Evolutionary conservation across 1,284 basidiomycete species (phyloP), one percentile per base, ranked within the genome.

Genomic region (Ceratobasidium sp.): DNA sequence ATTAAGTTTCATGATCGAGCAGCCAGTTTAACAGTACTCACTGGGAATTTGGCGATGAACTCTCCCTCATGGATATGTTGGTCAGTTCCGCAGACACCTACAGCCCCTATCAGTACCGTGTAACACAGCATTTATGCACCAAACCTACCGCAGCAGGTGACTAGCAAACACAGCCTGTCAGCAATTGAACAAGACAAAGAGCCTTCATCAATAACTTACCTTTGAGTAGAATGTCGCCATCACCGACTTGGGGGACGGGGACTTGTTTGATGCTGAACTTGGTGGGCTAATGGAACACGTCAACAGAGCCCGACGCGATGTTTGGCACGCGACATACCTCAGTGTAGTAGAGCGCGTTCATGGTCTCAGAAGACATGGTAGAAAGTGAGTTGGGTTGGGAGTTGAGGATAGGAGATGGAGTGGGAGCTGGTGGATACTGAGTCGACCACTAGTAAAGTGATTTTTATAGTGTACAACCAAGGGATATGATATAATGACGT

Each of bases 21-120:
- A 50, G 57, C n/a, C 11, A 11, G 57, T 69, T 64, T 72, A 27
- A 64, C 44, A 33, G 67, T 78, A 79, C 86, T 66, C 79, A 90
- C 89, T 71, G 92, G 92, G 82, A 93, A 94, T 80, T 87, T 88
- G 75, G 91, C 85, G 78, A 92, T 91, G 83, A 94, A 94, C 82
- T 94, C 91, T 79, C 92, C 89, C 79, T 91, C 85, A 84, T 93
- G 90, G 76, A 94, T 89, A 81, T 94, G 93, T 19, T 87, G 87
- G 80, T 94, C 92, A 24, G 91, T 93, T 64, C 92, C 92, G 80
- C 92, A 93, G 66, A 93, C 86, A 79, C 92, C 91, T 84, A 27
- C 44, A 22, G 36, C 29, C 45, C 47, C 36, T 41, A 60, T 31
- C 15, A 45, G 50, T 9, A 73, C 33, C 31, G 27, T 47, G 15